These are phyloP conservation scores for Russula emetica DNA, from an alignment of 768 basidiomycete genomes.

Conservation along the genomic window DNA sequence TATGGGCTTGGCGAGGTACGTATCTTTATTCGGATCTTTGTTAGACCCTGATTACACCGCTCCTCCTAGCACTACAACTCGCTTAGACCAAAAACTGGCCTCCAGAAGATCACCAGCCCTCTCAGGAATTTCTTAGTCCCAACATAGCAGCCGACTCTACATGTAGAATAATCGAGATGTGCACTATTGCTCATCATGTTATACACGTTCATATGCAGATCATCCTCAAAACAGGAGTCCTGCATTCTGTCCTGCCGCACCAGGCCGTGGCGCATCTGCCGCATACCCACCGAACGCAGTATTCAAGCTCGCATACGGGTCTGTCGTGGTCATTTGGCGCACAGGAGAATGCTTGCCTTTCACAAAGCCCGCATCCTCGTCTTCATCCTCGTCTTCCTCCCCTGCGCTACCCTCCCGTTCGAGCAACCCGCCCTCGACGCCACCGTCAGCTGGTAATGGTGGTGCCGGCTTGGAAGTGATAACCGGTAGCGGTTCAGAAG, in stretches of 20 bases:
- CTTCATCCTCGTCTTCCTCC: constrained; percentile 34
- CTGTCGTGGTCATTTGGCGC: constrained; percentile 33
- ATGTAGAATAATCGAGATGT: constrained; percentile 7
- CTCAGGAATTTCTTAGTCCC: constrained; percentile 19
- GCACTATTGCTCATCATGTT: neutral
- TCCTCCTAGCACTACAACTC: constrained; percentile 79
- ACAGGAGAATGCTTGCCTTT: constrained; percentile 39
- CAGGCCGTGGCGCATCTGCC: constrained; percentile 70
- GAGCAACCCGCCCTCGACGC: constrained; percentile 29
- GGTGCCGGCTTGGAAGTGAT: constrained; percentile 29
- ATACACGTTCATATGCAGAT: neutral
- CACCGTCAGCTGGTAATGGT: constrained; percentile 32
- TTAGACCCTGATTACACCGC: neutral
- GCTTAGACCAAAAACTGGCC: constrained; percentile 50
- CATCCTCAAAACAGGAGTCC: constrained; percentile 58
- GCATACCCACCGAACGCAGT: constrained; percentile 70
- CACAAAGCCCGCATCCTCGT: constrained; percentile 32
- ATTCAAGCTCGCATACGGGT: constrained; percentile 83
- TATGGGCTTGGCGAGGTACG: constrained; percentile 94
- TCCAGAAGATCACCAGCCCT: constrained; percentile 23
- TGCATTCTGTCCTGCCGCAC: constrained; percentile 44
- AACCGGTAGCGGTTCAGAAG: constrained; percentile 30
- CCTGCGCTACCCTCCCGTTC: constrained; percentile 28
- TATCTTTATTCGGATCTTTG: constrained; percentile 7
- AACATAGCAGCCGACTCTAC: neutral